Conservation (phyloP, 345 rosid species). For the Lagerstroemia speciosa region DNA sequence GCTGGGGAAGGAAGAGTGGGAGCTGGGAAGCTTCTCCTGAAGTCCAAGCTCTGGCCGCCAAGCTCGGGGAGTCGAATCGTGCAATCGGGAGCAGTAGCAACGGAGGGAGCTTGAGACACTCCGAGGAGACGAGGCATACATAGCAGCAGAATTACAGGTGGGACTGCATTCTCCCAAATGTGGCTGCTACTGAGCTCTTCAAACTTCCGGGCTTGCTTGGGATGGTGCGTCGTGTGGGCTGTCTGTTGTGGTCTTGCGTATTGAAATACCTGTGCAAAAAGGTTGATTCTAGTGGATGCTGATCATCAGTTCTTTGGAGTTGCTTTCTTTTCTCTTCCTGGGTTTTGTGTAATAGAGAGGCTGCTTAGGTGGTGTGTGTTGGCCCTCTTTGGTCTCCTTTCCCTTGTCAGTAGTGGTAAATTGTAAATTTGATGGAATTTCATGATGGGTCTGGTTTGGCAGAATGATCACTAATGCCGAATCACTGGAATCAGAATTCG, state of each 20-base stretch:
- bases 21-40: slow-evolving; percentile 86
- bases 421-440: slow-evolving; percentile 4
- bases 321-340: background rate
- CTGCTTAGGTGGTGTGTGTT: background rate
- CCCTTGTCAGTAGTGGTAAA: background rate
- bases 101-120: slow-evolving; percentile 13
- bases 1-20: slow-evolving; percentile 74
- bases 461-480: background rate
- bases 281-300: background rate
- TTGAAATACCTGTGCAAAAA: slow-evolving; percentile 2
- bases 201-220: too few species aligned
- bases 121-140: slow-evolving; percentile 34
- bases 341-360: background rate
- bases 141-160: slow-evolving; percentile 15
- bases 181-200: too few species aligned
- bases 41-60: slow-evolving; percentile 81
- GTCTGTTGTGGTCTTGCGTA: background rate
- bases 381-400: background rate
- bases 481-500: background rate
- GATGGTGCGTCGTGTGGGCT: too few species aligned
- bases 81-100: slow-evolving; percentile 52
- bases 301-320: slow-evolving; percentile 1
- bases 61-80: slow-evolving; percentile 73
- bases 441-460: background rate
- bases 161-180: background rate